Evolutionary conservation across 805 yeast genomes (phyloP), one percentile per base, ranked within the genome.

Genomic region (Wickerhamiella parazyma): DNA sequence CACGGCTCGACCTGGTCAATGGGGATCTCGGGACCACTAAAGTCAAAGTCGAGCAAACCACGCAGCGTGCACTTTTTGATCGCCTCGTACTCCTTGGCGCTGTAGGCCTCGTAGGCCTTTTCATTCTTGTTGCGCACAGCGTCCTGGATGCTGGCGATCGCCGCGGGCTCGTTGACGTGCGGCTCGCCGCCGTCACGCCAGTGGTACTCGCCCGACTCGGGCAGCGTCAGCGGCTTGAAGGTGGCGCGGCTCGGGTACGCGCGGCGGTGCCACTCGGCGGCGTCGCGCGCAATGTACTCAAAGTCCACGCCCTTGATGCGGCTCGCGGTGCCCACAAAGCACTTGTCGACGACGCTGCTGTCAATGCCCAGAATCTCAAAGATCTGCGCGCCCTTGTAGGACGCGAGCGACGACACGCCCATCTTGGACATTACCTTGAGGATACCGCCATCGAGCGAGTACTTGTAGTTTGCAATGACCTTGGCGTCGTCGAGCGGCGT

Each of bases 151-250:
- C 83, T 78, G 12, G 97, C 96, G 63, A 89, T 81, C 16, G 96
- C 95, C 26, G 82, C 73, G 12, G 98, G 98, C 51, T 85, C 94
- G 62, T 89, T 89, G 49, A 91, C 75, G 62, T 91, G 96, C 45
- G 89, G 79, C 57, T 85, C 94, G 52, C 97, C 98, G 58, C 97
- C 97, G 59, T 89, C 97, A 68, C 98, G 78, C 93, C 95, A 89
- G 65, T 91, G 94, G 59, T 86, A 91, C 62, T 91, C 97, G 64
- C 98, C 98, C 48, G 87, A 75, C 64, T 89, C 97, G 24, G 95
- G 93, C 49, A 91, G 71, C 11, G 80, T 79, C 29, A 75, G 69
- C 28, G 84, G 86, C 55, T 73, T 71, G 50, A 80, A 65, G 20
- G 85, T 76, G 12, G 68, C 72, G 59, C 95, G 73, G 26, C 76